phyloP scores from a whole-genome alignment of 208 protist genomes.

The Phytomonas serpens region DNA sequence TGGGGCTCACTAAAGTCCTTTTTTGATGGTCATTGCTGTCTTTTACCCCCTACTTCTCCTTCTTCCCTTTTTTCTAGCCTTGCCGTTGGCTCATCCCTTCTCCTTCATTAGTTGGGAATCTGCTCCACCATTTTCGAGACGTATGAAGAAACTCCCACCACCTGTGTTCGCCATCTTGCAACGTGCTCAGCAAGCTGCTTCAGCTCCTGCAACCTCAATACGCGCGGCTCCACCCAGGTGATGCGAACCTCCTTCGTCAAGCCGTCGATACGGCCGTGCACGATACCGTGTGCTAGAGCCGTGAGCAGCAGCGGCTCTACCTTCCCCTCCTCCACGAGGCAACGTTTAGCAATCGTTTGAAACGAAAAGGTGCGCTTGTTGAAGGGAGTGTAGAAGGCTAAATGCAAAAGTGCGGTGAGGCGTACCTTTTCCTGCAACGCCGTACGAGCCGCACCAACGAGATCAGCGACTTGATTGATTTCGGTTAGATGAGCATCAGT shows the following conservation, averaged over 20 bases:
- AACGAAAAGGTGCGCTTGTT: constrained; percentile 87
- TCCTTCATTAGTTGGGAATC: constrained; percentile 15
- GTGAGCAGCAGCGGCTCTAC: constrained; percentile 94
- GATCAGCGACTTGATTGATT: constrained; percentile 12
- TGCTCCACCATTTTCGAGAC: constrained; percentile 34
- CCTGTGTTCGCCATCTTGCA: constrained; percentile 56
- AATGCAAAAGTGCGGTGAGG: constrained; percentile 93
- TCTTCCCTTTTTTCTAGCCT: background rate
- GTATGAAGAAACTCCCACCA: constrained; percentile 33
- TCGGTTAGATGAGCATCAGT: constrained; percentile 24
- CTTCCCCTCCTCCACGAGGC: constrained; percentile 40
- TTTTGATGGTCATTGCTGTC: background rate
- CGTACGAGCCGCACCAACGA: constrained; percentile 18
- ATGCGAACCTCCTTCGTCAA: constrained; percentile 74
- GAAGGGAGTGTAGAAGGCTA: constrained; percentile 92
- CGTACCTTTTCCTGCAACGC: constrained; percentile 61
- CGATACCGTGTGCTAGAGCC: constrained; percentile 89
- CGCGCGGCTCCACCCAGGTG: constrained; percentile 85
- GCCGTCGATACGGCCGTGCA: constrained; percentile 92
- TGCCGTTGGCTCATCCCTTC: background rate
- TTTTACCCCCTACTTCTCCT: background rate
- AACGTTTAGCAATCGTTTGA: constrained; percentile 54
- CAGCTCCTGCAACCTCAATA: constrained; percentile 76
- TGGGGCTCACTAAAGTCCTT: background rate
- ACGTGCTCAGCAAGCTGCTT: constrained; percentile 62